Base-by-base conservation (phyloP, 371 early-diverging fungal species). In the Catenaria anguillulae region DNA sequence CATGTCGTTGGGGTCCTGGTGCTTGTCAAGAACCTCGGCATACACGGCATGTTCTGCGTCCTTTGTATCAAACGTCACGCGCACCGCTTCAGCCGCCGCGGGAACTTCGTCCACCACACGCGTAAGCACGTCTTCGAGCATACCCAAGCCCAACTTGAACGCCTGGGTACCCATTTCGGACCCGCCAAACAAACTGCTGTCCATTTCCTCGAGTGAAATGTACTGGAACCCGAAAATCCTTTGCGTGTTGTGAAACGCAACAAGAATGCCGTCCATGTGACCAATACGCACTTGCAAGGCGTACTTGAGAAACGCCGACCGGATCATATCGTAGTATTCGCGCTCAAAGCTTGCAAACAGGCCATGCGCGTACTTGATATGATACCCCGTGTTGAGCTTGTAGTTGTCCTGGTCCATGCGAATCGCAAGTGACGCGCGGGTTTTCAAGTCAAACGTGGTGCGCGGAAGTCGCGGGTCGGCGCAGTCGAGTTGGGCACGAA, bases 201-300 rank as follows among this genome's bases (percentile, higher is more conserved):
- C 93, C 88, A 97, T 90, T 68, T 91, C 87, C 55, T 83, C 81
- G 42, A 86, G 65, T 2, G 88, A 77, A 2, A 97, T 79, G 65
- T 95, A 97, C 71, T 97, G 90, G 72, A 97, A 97, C 31, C 97
- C 97, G 81, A 92, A 93, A 42, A 94, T 79, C 63, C 81, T 76
- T 19, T 79, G 75, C 1, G 93, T 92, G 68, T 92, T 97, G 74
- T 97, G 97, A 69, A 89, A 94, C 0, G 88, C 82, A 0, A 97
- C 92, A 66, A 97, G 78, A 31, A 94, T 84, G 6, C 97, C 97
- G 68, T 95, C 95, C 97, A 97, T 97, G 62, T 87, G 80, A 0
- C 97, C 97, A 60, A 97, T 90, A 5, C 93, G 84, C 8, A 84
- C 90, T 72, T 97, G 97, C 60, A 93, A 76, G 80, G 76, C 85